Percentiles rank a stretch among this genome's conserved stretches.
Conservation (phyloP, 1,284 basidiomycete species). For the Chalciporus piperatoides region DNA sequence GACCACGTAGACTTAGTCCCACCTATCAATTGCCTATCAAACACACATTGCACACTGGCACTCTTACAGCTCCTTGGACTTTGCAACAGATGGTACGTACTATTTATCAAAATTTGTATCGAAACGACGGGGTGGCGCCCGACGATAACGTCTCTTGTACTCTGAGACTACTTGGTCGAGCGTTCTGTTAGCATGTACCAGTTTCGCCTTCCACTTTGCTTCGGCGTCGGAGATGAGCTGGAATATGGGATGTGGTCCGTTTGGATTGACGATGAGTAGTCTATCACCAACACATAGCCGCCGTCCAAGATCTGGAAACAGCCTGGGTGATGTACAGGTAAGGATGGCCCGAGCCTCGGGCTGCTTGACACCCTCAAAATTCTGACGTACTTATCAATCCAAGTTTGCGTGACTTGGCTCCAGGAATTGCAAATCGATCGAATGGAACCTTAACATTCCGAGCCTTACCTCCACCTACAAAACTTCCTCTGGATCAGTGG, state of each 20-base stretch:
- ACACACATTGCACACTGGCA: no score
- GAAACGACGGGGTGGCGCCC: conserved; percentile 51
- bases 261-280: conserved; percentile 30
- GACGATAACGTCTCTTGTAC: conserved; percentile 46
- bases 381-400: no score
- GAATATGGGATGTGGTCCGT: conserved; percentile 41
- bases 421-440: no score
- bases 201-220: conserved; percentile 39
- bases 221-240: conserved; percentile 43
- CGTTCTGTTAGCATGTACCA: conserved; percentile 42
- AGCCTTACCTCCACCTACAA: no score
- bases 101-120: conserved; percentile 59
- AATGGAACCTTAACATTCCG: no score
- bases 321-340: no score
- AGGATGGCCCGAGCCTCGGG: no score
- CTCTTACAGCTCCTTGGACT: neutral
- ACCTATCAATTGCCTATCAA: conserved; percentile 47
- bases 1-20: conserved; percentile 55
- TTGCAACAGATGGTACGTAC: conserved; percentile 32
- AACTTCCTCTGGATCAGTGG: no score
- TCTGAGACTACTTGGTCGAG: conserved; percentile 42
- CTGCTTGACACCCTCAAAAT: no score
- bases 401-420: no score
- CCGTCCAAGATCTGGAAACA: no score
- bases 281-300: conserved; percentile 19